Evolutionary conservation across 1,284 basidiomycete genomes (phyloP), one percentile per base, ranked within the genome.

Genomic region (Porodaedalea pini): DNA sequence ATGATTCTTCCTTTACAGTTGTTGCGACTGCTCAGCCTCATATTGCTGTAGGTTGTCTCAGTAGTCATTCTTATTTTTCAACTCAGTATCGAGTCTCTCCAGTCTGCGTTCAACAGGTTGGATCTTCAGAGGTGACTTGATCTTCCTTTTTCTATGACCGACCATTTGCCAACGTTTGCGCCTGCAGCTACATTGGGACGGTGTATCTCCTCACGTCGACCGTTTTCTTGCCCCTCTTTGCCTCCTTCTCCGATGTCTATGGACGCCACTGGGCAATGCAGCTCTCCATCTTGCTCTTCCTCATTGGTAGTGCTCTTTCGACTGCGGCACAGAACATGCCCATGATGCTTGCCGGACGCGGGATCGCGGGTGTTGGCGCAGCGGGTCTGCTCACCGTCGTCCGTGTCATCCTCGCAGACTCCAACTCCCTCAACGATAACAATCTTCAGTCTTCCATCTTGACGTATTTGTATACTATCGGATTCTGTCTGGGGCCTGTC

Each of bases 171-270:
- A 44, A 44, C 13, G 6, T 8, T 23, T 44, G n/a, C 13, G 17
- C 40, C 40, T 19, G 2, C 51, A 67, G 69, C 51, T 67, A 70
- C 61, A 76, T 73, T 61, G 77, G 79, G 57, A 79, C 71, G n/a
- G 65, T 63, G 34, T 81, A 70, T 65, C 70, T 73, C 54, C 69
- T 71, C 55, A 75, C 73, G 34, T 78, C 71, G 54, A 77, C 79
- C 4, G 77, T 79, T 36, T 81, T 81, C 63, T 67, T 80, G 3
- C 78, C 78, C 78, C 78, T 81, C 10, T 81, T 78, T 51, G 79
- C 76, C 0, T 77, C 76, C 1, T 59, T 80, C 4, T 73, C 78
- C 5, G 78, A 79, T 63, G 66, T 76, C n/a, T 73, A 75, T 61
- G 79, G 79, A 4, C 73, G 79, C 0, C 73, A 81, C 61, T 71